These are phyloP conservation scores for Colletotrichum caudatum DNA, from an alignment of 2,329 filamentous ascomycete species.

Conservation along the genomic window DNA sequence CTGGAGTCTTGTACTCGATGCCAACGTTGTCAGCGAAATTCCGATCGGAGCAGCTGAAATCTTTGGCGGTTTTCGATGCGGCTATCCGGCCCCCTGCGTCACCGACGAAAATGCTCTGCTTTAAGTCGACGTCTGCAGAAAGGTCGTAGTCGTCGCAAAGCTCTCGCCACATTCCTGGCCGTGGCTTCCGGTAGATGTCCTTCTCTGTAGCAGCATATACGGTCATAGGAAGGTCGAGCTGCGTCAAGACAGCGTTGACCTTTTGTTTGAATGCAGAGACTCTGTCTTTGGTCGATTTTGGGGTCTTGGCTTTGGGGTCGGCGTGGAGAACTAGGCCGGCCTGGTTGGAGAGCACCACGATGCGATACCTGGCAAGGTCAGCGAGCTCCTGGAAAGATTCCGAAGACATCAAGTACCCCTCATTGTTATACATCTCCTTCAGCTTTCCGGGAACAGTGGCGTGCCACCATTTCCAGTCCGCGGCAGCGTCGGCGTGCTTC, in stretches of 20 bases:
- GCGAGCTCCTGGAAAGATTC: not conserved
- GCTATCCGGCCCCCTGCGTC: slow-evolving; percentile 79
- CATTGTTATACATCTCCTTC: slow-evolving; percentile 71
- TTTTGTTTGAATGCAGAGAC: slow-evolving; percentile 87
- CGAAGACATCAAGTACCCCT: slow-evolving; percentile 65
- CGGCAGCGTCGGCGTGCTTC: slow-evolving; percentile 75
- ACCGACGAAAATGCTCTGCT: slow-evolving; percentile 85
- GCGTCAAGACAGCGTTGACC: slow-evolving; percentile 74
- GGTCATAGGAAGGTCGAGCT: slow-evolving; percentile 80
- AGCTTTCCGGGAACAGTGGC: slow-evolving; percentile 74
- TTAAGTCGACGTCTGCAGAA: slow-evolving; percentile 72
- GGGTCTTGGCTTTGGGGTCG: slow-evolving; percentile 72
- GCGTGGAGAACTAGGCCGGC: slow-evolving; percentile 81
- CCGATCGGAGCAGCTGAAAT: slow-evolving; percentile 76
- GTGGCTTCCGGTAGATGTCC: slow-evolving; percentile 88
- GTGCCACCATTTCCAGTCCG: slow-evolving; percentile 98
- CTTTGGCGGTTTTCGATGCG: slow-evolving; percentile 60
- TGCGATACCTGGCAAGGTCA: slow-evolving; percentile 68
- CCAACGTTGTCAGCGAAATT: slow-evolving; percentile 90
- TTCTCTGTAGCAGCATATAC: slow-evolving; percentile 89
- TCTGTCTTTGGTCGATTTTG: slow-evolving; percentile 73
- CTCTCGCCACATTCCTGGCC: slow-evolving; percentile 87
- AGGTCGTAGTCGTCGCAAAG: slow-evolving; percentile 70
- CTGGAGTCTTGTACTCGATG: slow-evolving; percentile 84
- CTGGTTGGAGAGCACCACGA: slow-evolving; percentile 91